phyloP scores from a whole-genome alignment of 164 flowering plant species.

The Vitis vinifera region ASM3070453v1 NC_081815.1:4325001-4325500 shows the following conservation, averaged over 20 bases:
- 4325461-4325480: neutral
- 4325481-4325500: constrained; percentile 28
- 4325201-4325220: neutral
- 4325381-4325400: neutral
- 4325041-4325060: neutral
- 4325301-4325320: no score
- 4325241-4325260: no score
- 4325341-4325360: no score
- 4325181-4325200: no score
- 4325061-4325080: no score
- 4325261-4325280: no score
- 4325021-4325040: neutral
- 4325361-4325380: no score
- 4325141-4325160: neutral
- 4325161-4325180: no score
- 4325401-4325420: neutral
- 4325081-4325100: neutral
- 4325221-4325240: neutral
- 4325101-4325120: neutral
- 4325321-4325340: no score
- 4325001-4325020: neutral
- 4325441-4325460: neutral
- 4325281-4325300: no score
- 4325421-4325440: neutral
- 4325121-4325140: neutral